Evolutionary conservation across 2,329 filamentous ascomycete species (phyloP), one percentile per base, ranked within the genome.

Genomic region (Epichloe glyceriae): DNA sequence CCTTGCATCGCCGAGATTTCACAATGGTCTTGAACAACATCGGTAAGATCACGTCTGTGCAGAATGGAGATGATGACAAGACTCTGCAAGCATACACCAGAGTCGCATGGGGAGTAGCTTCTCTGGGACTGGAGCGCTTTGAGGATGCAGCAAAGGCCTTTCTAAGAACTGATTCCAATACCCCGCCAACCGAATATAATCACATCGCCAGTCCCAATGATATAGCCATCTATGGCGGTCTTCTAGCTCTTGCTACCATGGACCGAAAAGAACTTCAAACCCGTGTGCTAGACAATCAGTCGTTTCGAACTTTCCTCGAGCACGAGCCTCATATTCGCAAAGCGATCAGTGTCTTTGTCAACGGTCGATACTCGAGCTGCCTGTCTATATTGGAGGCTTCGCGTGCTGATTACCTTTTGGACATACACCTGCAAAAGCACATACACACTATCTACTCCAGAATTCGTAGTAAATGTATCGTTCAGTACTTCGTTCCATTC

Each of bases 321-420:
- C 76, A 94, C 1, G 93, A 97, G 67, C 89, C 91, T 3, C 91
- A 97, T 61, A 86, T 98, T 55, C 86, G 93, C 56, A 90, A 90
- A 52, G 91, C 93, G 12, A 86, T 98, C 58, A 80, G 80, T 7
- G 83, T 88, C 63, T 98, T 96, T 70, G 88, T 91, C 59, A 88
- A 86, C 58, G 88, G 88, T 54, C 87, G 94, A 60, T 98, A 96
- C 67, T 85, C 86, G 10, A 79, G 79, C 42, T 97, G 91, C 65
- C 73, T 98, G 43, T 77, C 82, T 45, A 88, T 91, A 37, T 76
- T 98, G 0, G 86, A 93, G 60, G 78, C 81, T 5, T 91, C 93
- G 66, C 82, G 82, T 47, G 71, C 81, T 37, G 93, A 98, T 66
- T 97, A 93, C 64, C 74, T 90, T n/a, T 79, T 97, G 5, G 93